phyloP scores from a whole-genome alignment of 768 basidiomycete species.

The Leccinum rimulosum region DNA sequence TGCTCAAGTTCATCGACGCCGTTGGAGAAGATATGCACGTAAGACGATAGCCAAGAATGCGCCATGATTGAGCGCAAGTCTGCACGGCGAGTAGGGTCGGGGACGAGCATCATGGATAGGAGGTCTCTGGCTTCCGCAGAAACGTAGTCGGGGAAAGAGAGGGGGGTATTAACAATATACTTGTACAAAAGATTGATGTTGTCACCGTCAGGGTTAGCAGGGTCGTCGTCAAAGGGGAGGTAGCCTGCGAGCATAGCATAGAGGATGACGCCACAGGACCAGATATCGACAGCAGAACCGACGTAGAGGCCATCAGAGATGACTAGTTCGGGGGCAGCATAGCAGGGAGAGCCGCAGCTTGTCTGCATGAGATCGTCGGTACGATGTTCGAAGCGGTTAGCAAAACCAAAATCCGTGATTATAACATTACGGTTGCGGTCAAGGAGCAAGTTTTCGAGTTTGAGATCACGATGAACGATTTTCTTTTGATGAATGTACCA shows the following conservation, averaged over 20 bases:
- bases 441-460: slow-evolving; percentile 95
- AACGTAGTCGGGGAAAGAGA: slow-evolving; percentile 97
- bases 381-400: slow-evolving; percentile 93
- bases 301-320: slow-evolving; percentile 97
- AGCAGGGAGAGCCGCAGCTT: slow-evolving; percentile 95
- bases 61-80: slow-evolving; percentile 77
- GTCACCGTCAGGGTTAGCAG: slow-evolving; percentile 97
- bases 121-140: slow-evolving; percentile 80
- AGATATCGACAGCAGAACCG: slow-evolving; percentile 97
- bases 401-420: slow-evolving; percentile 99
- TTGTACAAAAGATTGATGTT: slow-evolving; percentile 99
- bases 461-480: slow-evolving; percentile 98
- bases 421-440: slow-evolving; percentile 98
- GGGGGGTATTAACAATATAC: slow-evolving; percentile 96
- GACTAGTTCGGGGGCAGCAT: slow-evolving; percentile 97
- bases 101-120: slow-evolving; percentile 89
- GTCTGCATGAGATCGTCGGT: slow-evolving; percentile 98
- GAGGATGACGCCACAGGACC: slow-evolving; percentile 93
- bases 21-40: slow-evolving; percentile 52
- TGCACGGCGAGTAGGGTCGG: slow-evolving; percentile 80
- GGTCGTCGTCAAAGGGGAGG: slow-evolving; percentile 99
- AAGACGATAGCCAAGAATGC: slow-evolving; percentile 78
- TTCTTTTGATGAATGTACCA: slow-evolving; percentile 99
- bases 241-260: slow-evolving; percentile 98
- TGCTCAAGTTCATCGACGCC: slow-evolving; percentile 77